Conservation (phyloP, 2,329 filamentous ascomycete species). For the Uncinocarpus reesii region DNA sequence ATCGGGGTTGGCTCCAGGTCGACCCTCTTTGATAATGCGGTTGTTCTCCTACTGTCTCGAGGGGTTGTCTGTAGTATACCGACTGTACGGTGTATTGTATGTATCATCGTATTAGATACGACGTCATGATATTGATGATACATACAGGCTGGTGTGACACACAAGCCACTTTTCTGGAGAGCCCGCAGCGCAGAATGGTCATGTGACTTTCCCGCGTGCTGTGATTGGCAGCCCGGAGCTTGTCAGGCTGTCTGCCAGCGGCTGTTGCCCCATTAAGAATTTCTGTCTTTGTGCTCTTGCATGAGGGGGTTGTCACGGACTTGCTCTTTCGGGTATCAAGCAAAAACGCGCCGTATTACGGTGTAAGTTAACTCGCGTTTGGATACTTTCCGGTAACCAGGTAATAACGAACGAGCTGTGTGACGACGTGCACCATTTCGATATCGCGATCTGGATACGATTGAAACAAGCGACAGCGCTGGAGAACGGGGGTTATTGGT, state of each 20-base stretch:
- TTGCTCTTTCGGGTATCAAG: too few species aligned
- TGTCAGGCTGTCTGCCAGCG: too few species aligned
- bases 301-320: conserved; percentile 2
- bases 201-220: conserved; percentile 9
- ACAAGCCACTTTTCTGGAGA: not conserved
- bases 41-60: too few species aligned
- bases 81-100: too few species aligned
- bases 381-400: too few species aligned
- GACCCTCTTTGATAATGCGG: too few species aligned
- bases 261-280: conserved; percentile 5
- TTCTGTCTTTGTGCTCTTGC: conserved; percentile 10
- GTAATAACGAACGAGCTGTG: conserved; percentile 1
- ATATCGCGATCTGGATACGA: too few species aligned
- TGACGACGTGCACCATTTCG: not conserved
- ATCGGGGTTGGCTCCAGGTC: too few species aligned
- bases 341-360: not conserved
- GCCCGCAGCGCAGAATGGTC: conserved; percentile 13
- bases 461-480: not conserved
- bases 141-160: not conserved
- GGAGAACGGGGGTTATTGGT: not conserved
- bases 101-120: too few species aligned
- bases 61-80: too few species aligned
- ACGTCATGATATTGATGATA: too few species aligned
- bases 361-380: too few species aligned
- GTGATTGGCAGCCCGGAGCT: not conserved